phyloP scores from a whole-genome alignment of 805 yeast species.

The Kodamaea restingae region DNA sequence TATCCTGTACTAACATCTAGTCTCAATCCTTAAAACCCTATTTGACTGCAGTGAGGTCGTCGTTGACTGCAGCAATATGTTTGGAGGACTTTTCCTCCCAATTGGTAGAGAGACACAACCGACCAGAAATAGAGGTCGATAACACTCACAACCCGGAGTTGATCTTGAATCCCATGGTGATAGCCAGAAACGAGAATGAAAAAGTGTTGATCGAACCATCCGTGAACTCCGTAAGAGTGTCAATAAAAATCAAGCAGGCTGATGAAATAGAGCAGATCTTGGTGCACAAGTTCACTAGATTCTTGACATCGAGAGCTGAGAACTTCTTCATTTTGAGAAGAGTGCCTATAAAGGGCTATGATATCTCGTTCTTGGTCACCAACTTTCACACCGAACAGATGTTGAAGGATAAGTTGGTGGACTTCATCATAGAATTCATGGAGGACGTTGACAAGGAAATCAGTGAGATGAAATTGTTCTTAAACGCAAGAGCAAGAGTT shows the following conservation, averaged over 20 bases:
- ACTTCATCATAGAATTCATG: conserved; percentile 96
- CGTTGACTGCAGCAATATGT: conserved; percentile 90
- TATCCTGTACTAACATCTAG: conserved; percentile 29
- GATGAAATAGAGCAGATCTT: conserved; percentile 94
- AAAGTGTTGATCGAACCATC: conserved; percentile 90
- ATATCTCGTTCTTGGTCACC: conserved; percentile 88
- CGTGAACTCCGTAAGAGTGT: conserved; percentile 85
- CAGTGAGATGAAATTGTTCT: conserved; percentile 94
- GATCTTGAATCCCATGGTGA: conserved; percentile 79
- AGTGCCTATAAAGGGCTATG: conserved; percentile 85
- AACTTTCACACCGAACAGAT: conserved; percentile 93
- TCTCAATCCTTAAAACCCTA: conserved; percentile 97
- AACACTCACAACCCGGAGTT: conserved; percentile 72
- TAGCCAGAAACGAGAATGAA: conserved; percentile 92
- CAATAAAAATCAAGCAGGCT: conserved; percentile 92
- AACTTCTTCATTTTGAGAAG: conserved; percentile 88
- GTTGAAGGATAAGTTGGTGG: conserved; percentile 93
- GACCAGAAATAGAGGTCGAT: conserved; percentile 90
- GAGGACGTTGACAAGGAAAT: conserved; percentile 98
- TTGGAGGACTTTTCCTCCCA: conserved; percentile 93
- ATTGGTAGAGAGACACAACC: conserved; percentile 92
- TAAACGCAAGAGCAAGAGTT: conserved; percentile 96
- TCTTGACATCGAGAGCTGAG: conserved; percentile 93
- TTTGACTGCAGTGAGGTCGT: conserved; percentile 85
- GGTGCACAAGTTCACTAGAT: conserved; percentile 91